Conservation (phyloP, 106 monocot genomes). For the Platanthera guangdongensis region DNA sequence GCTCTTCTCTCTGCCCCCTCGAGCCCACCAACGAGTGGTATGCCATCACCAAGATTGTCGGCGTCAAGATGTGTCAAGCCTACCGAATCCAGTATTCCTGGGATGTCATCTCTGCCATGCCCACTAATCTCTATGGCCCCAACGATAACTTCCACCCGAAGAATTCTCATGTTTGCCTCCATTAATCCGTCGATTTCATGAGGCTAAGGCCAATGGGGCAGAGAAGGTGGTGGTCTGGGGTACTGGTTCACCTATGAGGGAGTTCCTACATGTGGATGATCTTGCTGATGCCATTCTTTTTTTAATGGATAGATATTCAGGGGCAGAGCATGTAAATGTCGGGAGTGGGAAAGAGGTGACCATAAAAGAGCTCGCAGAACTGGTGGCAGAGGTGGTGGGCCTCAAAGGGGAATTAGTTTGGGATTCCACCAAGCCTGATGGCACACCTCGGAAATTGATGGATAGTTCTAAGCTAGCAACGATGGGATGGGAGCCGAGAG, state of each 20-base stretch:
- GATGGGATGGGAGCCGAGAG: conserved; percentile 75
- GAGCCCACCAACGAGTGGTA: conserved; percentile 99
- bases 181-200: conserved; percentile 73
- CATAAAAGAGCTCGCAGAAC: conserved; percentile 86
- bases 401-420: conserved; percentile 74
- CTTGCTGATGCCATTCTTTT: conserved; percentile 79
- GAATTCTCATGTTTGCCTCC: conserved; percentile 93
- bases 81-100: conserved; percentile 64
- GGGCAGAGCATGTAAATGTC: conserved; percentile 80
- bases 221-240: conserved; percentile 92
- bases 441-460: conserved; percentile 94
- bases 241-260: conserved; percentile 69
- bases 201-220: conserved; percentile 54
- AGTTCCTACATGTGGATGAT: conserved; percentile 92
- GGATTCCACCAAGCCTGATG: conserved; percentile 78
- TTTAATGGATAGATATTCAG: conserved; percentile 73
- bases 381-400: conserved; percentile 82
- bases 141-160: conserved; percentile 96
- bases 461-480: conserved; percentile 62
- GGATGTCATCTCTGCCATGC: conserved; percentile 92
- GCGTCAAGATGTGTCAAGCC: conserved; percentile 95
- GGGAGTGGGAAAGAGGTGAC: conserved; percentile 85
- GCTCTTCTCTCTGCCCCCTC: conserved; percentile 66
- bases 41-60: conserved; percentile 93
- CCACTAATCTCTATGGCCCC: conserved; percentile 89